Evolutionary conservation across 768 basidiomycete species (phyloP), one percentile per base, ranked within the genome.

Genomic region (Boletus edulis): DNA sequence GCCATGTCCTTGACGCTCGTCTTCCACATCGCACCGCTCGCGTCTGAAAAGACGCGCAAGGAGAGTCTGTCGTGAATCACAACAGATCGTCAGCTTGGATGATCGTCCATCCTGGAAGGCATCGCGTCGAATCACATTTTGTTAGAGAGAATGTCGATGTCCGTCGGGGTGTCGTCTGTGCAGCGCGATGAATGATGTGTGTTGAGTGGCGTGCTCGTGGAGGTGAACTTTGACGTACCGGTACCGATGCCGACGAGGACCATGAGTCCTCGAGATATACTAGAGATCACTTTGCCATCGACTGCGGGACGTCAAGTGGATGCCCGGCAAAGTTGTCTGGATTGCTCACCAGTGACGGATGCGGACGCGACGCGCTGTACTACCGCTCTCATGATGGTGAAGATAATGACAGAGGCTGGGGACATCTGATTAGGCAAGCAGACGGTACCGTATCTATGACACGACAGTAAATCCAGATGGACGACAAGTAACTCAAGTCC

Each of bases 201-300:
- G 52, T 46, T 60, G 46, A 59, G 56, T 14, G 57, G 13, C 7
- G 24, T 32, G 38, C 20, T 45, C 0, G 10, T 20, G 27, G 45
- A 49, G 24, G 14, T 32, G 41, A 18, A 51, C 37, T 43, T 24
- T 57, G 31, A 9, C 49, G 61, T 75, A 89, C 91, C 90, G 73
- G 77, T 76, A 41, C 89, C 91, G 60, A 98, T 90, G 27, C 95
- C 95, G 34, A 98, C 84, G 15, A 98, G 81, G 18, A 95, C 89
- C 82, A 98, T 87, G 31, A 98, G 75, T 2, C 95, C 95, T 60
- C 80, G 78, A 17, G 87, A 86, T 56, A 98, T 96, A 37, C 81
- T 80, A 4, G 94, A 93, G 57, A 98, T 84, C 32, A 84, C 77
- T 63, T 89, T 77, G 44, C 79, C 81, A 60, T 95, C 85, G 52